Conservation (phyloP, 805 yeast genomes). For the Myxozyma mucilagina region DNA sequence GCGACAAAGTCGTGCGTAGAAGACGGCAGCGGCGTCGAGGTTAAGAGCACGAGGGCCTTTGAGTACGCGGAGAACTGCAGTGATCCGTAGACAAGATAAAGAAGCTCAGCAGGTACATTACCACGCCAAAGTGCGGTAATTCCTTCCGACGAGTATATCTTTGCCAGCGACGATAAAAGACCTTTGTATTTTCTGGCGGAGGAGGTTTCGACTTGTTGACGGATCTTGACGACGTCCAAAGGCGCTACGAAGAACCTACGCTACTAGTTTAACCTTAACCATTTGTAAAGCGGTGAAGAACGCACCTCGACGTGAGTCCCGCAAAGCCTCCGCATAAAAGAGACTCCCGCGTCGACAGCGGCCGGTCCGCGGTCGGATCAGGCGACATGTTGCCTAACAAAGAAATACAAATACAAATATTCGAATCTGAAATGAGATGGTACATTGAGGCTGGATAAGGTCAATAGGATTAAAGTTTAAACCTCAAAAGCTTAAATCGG, state of each 20-base stretch:
- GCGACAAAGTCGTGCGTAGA: slow-evolving; percentile 53
- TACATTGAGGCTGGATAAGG: background rate
- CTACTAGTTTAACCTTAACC: too few species aligned
- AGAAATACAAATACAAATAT: too few species aligned
- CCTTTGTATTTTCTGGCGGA: slow-evolving; percentile 12
- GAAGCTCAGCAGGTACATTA: slow-evolving; percentile 83
- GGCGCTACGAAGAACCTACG: slow-evolving; percentile 68
- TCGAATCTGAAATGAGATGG: too few species aligned
- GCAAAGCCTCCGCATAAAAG: slow-evolving; percentile 69
- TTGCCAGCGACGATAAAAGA: slow-evolving; percentile 40
- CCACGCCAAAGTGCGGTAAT: slow-evolving; percentile 74
- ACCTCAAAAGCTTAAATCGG: background rate
- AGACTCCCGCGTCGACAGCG: slow-evolving; percentile 53
- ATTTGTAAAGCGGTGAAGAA: too few species aligned
- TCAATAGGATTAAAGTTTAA: too few species aligned
- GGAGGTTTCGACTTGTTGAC: slow-evolving; percentile 60
- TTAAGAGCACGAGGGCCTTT: slow-evolving; percentile 37
- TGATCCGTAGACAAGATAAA: slow-evolving; percentile 85
- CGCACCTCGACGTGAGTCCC: slow-evolving; percentile 56
- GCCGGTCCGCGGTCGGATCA: slow-evolving; percentile 47
- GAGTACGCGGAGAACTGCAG: slow-evolving; percentile 77
- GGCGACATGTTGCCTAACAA: background rate
- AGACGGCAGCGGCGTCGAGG: background rate
- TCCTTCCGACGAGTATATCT: slow-evolving; percentile 65
- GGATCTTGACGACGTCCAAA: slow-evolving; percentile 72